Percentiles rank a stretch among this genome's conserved stretches.
phyloP scores from a whole-genome alignment of 495 filamentous ascomycete species.

The Xylaria palmicola region DNA sequence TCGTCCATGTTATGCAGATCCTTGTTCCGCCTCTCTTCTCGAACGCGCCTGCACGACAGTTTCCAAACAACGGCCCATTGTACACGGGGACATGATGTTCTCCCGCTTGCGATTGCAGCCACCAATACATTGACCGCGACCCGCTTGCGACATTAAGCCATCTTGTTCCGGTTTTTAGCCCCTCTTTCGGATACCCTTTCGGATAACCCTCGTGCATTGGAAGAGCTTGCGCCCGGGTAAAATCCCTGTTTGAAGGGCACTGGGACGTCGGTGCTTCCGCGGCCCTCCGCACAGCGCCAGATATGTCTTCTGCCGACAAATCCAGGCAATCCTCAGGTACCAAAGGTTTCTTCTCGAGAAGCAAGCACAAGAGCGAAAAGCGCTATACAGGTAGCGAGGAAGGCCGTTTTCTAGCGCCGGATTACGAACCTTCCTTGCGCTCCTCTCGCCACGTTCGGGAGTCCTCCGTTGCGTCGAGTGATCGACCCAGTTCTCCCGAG shows the following conservation, averaged over 20 bases:
- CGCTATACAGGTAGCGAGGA: slow-evolving; percentile 52
- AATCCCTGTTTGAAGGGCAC: slow-evolving; percentile 18
- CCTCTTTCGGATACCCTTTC: background rate
- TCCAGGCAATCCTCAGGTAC: slow-evolving; percentile 77
- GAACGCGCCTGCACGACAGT: slow-evolving; percentile 27
- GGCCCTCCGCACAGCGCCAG: slow-evolving; percentile 23
- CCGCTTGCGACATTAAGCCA: slow-evolving; percentile 17
- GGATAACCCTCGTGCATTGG: slow-evolving; percentile 15
- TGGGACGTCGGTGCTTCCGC: slow-evolving; percentile 24
- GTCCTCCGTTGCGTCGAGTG: slow-evolving; percentile 72
- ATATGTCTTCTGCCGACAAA: slow-evolving; percentile 69
- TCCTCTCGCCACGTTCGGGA: slow-evolving; percentile 79
- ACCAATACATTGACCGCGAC: slow-evolving; percentile 31
- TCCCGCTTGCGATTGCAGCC: slow-evolving; percentile 25
- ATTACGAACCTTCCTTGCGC: slow-evolving; percentile 60
- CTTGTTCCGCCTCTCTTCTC: slow-evolving; percentile 22
- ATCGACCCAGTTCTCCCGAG: slow-evolving; percentile 56
- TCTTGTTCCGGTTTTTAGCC: background rate
- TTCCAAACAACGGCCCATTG: slow-evolving; percentile 20
- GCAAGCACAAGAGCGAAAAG: slow-evolving; percentile 73
- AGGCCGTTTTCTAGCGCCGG: slow-evolving; percentile 48
- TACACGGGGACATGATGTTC: slow-evolving; percentile 31
- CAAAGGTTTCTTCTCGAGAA: slow-evolving; percentile 81
- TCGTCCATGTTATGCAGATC: slow-evolving; percentile 23
- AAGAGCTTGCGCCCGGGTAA: slow-evolving; percentile 10